A percentile compares a stretch with the other conserved stretches of the same genome.
These are phyloP conservation scores for Boletus reticuloceps DNA, from an alignment of 768 basidiomycete species.

Conservation along the genomic window DNA sequence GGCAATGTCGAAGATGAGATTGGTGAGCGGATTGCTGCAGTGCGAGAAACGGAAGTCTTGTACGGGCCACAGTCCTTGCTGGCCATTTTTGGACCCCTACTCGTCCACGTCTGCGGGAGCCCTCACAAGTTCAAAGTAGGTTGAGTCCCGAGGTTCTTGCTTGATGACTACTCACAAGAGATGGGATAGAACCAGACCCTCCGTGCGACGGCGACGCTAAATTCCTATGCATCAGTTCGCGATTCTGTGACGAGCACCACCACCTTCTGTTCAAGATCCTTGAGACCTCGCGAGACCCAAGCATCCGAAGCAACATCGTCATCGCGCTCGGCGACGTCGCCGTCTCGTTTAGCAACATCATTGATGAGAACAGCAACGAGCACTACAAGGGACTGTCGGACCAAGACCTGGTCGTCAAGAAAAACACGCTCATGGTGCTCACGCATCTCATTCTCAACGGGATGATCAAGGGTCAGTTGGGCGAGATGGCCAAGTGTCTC, in stretches of 20 bases:
- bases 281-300: constrained; percentile 85
- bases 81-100: constrained; percentile 83
- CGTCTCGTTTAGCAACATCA: constrained; percentile 94
- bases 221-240: constrained; percentile 91
- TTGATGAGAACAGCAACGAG: constrained; percentile 96
- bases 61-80: constrained; percentile 81
- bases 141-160: not conserved
- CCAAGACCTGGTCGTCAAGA: constrained; percentile 86
- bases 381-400: constrained; percentile 94
- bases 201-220: constrained; percentile 88
- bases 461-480: constrained; percentile 99
- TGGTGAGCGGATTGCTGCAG: constrained; percentile 81
- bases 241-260: constrained; percentile 91
- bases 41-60: constrained; percentile 85
- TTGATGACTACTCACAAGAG: constrained; percentile 4
- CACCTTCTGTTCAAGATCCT: constrained; percentile 90
- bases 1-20: constrained; percentile 99
- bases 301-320: constrained; percentile 93
- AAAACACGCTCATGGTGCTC: constrained; percentile 98
- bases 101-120: constrained; percentile 86
- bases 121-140: constrained; percentile 87
- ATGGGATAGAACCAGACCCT: constrained; percentile 74
- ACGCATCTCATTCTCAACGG: constrained; percentile 96
- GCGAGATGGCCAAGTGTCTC: constrained; percentile 99
- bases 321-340: constrained; percentile 98